Percentiles rank a stretch among this genome's conserved stretches.
Conservation (phyloP, 2,329 filamentous ascomycete species). For the Teratosphaeriaceae sp. region DNA sequence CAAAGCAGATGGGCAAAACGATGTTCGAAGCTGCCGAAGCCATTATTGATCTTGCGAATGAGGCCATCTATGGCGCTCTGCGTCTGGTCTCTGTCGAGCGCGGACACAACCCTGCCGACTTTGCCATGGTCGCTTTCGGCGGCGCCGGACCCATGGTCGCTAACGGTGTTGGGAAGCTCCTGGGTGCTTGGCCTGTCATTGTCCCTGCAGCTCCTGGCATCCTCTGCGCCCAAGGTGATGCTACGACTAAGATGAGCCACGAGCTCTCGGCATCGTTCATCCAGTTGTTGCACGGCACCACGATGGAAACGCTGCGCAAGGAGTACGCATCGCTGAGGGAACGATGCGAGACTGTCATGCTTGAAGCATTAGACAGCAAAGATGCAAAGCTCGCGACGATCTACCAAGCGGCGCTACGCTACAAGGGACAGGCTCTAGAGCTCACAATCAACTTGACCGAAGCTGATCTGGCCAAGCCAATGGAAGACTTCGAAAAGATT, state of each 20-base stretch:
- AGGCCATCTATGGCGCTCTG: constrained; percentile 22
- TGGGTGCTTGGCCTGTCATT: constrained; percentile 23
- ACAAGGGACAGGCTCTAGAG: constrained; percentile 22
- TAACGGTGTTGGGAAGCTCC: constrained; percentile 18
- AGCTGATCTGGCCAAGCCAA: constrained; percentile 15
- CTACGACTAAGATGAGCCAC: constrained; percentile 23
- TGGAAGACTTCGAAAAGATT: constrained; percentile 18
- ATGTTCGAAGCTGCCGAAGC: constrained; percentile 20
- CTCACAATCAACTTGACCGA: constrained; percentile 15
- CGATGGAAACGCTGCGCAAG: constrained; percentile 17
- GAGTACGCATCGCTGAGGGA: constrained; percentile 15
- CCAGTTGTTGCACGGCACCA: constrained; percentile 15
- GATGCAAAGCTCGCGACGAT: constrained; percentile 13
- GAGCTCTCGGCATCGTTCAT: constrained; percentile 22
- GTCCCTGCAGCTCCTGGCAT: constrained; percentile 24
- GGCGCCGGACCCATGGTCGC: constrained; percentile 19
- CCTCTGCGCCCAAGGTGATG: constrained; percentile 21
- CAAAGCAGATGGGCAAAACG: constrained; percentile 21
- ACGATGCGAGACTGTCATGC: constrained; percentile 18
- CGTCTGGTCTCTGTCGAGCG: constrained; percentile 22
- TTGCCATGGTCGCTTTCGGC: constrained; percentile 22
- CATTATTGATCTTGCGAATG: constrained; percentile 22
- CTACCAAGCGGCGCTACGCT: constrained; percentile 19
- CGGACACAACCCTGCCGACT: constrained; percentile 22
- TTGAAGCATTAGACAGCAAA: constrained; percentile 14